Evolutionary conservation across 129 eudicot genomes (phyloP).

Genomic region (Solidago caesia): DNA sequence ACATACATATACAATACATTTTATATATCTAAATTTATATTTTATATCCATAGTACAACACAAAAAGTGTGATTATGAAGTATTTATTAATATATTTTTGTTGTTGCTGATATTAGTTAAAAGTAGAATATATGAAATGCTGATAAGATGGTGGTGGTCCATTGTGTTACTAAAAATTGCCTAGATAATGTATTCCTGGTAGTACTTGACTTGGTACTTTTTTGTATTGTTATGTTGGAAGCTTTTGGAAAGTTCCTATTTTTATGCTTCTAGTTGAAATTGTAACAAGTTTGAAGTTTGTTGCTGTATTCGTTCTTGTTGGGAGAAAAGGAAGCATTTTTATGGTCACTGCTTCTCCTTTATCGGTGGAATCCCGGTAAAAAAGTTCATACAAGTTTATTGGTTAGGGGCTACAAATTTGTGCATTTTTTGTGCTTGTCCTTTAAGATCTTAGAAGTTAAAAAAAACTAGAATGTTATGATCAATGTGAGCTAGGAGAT

Average conservation of each 20-base stretch:
- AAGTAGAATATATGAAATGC: constrained; percentile 7
- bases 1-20: too few relatives aligned
- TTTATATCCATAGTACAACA: neutral
- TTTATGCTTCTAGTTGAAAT: constrained; percentile 11
- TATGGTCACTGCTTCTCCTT: neutral
- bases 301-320: constrained; percentile 15
- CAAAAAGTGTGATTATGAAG: constrained; percentile 7
- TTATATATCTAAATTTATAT: too few relatives aligned
- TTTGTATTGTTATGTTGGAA: constrained; percentile 24
- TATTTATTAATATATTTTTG: neutral
- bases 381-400: neutral
- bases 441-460: neutral
- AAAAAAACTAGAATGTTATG: too few relatives aligned
- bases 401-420: neutral
- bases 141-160: constrained; percentile 35
- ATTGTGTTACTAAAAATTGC: neutral
- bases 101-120: constrained; percentile 30
- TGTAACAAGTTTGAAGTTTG: constrained; percentile 9
- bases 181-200: constrained; percentile 5
- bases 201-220: constrained; percentile 5
- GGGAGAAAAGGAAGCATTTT: constrained; percentile 9
- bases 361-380: too few relatives aligned
- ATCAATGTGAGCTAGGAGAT: neutral
- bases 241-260: constrained; percentile 15
- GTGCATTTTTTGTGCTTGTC: constrained; percentile 6